Base-by-base conservation (phyloP, 768 basidiomycete species). In the Russula foetens region DNA sequence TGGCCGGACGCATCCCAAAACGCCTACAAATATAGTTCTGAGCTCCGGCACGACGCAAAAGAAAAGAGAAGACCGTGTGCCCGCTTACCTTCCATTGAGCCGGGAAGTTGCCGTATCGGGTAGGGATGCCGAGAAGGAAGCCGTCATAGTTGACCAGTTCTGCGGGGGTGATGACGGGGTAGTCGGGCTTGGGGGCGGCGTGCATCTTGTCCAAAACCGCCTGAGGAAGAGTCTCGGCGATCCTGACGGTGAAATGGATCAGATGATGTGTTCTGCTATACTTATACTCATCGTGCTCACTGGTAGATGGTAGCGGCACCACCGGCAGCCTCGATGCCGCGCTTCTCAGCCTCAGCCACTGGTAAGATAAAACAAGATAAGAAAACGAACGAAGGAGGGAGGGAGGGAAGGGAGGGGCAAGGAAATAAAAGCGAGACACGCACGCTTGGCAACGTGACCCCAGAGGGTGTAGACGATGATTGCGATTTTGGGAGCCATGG, bases 71-170 rank as follows among this genome's bases (percentile, higher is more conserved):
- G 21, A 23, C 31, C 23, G 35, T 49, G 8, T 65, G 17, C n/a
- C n/a, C n/a, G n/a, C 75, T 2, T 54, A 82, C 85, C 81, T 87
- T 88, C 83, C 83, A 87, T 67, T 94, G 92, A 2, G 77, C 87
- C 26, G 91, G 82, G 72, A 90, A 84, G 68, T 80, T 84, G 44
- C 92, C 92, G 73, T 81, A 95, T 67, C 92, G 86, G 28, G 88
- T 88, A 54, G 86, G 86, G 59, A 91, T 76, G 61, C 90, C 92
- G 53, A 91, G 77, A 64, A 95, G 65, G 79, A 81, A 84, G 6
- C 81, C 91, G 66, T 95, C 89, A 68, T 79, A 88, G 6, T 77
- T 59, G 21, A 73, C 64, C 53, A 96, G 77, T 6, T 78, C 75
- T 1, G 75, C 71, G 26, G 85, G 78, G 2, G 72, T 75, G 67